Percentiles rank a stretch among this genome's conserved stretches.
phyloP scores from a whole-genome alignment of 1,284 basidiomycete genomes.

The Ganoderma lingzhi region DNA sequence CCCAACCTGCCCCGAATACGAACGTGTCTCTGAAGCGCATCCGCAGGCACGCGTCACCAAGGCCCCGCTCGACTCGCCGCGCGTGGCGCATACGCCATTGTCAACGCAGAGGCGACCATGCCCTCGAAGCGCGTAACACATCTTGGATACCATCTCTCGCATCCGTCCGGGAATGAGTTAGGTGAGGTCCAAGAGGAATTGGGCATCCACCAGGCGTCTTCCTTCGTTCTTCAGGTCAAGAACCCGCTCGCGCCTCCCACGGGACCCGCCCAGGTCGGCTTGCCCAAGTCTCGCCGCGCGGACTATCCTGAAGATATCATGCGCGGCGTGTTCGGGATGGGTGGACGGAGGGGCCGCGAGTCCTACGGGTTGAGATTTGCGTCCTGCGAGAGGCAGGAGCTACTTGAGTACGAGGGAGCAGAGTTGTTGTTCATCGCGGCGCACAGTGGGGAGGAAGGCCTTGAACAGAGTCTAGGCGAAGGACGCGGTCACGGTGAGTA shows the following conservation, averaged over 20 bases:
- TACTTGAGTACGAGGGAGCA: conserved; percentile 64
- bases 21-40: not conserved
- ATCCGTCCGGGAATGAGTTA: conserved; percentile 52
- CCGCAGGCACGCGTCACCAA: conserved; percentile 60
- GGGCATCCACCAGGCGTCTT: conserved; percentile 57
- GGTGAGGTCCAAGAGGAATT: conserved; percentile 61
- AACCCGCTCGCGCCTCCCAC: conserved; percentile 59
- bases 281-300: conserved; percentile 47
- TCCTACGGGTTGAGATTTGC: conserved; percentile 60
- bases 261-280: conserved; percentile 43
- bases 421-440: conserved; percentile 70
- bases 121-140: conserved; percentile 60
- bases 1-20: not conserved
- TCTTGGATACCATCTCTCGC: conserved; percentile 65
- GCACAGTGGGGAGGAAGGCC: conserved; percentile 53
- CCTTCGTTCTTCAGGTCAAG: conserved; percentile 65
- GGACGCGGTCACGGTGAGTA: conserved; percentile 56
- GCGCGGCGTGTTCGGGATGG: conserved; percentile 56
- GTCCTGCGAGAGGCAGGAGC: conserved; percentile 57
- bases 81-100: conserved; percentile 70
- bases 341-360: conserved; percentile 49
- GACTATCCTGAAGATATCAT: conserved; percentile 57
- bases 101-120: conserved; percentile 53
- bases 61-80: conserved; percentile 63
- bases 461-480: conserved; percentile 59